Conservation (phyloP, 176 grass and related monocot genomes). For the Echinochloa phyllopogon region DNA sequence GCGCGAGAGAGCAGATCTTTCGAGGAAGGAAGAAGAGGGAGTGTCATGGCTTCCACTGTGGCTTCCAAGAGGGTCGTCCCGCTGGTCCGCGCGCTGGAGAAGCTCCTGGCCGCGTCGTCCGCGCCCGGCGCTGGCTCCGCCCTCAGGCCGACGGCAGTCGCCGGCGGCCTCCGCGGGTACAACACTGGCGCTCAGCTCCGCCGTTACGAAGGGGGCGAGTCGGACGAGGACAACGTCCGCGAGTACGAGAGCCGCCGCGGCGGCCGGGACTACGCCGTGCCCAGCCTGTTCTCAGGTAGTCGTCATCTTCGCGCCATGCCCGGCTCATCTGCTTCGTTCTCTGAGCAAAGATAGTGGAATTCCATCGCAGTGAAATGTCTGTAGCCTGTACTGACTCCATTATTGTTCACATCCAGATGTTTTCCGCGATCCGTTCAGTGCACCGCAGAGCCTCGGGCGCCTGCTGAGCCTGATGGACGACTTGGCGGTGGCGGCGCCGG, state of each 20-base stretch:
- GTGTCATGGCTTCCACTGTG: conserved; percentile 55
- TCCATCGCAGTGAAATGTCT: background rate
- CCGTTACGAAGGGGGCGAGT: conserved; percentile 26
- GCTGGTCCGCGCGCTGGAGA: conserved; percentile 61
- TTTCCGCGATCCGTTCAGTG: conserved; percentile 66
- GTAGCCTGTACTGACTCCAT: background rate
- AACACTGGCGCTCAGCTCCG: conserved; percentile 56
- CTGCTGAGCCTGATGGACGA: conserved; percentile 81
- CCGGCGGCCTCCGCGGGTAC: conserved; percentile 39
- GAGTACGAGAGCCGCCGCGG: background rate
- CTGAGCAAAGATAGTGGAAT: background rate
- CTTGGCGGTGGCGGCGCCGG: background rate
- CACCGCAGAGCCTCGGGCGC: conserved; percentile 63
- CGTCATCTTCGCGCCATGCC: conserved; percentile 42
- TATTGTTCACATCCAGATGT: conserved; percentile 38
- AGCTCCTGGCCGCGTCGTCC: conserved; percentile 34
- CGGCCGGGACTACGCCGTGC: background rate
- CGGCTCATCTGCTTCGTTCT: background rate
- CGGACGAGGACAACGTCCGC: background rate
- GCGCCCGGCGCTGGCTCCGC: background rate
- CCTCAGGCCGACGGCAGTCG: conserved; percentile 30
- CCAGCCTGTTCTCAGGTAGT: conserved; percentile 67
- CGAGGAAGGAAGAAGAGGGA: background rate
- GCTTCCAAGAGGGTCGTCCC: conserved; percentile 46
- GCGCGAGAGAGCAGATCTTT: background rate